Base-by-base conservation (phyloP, 257 asterid genomes). In the Forsythia suspensa region DNA sequence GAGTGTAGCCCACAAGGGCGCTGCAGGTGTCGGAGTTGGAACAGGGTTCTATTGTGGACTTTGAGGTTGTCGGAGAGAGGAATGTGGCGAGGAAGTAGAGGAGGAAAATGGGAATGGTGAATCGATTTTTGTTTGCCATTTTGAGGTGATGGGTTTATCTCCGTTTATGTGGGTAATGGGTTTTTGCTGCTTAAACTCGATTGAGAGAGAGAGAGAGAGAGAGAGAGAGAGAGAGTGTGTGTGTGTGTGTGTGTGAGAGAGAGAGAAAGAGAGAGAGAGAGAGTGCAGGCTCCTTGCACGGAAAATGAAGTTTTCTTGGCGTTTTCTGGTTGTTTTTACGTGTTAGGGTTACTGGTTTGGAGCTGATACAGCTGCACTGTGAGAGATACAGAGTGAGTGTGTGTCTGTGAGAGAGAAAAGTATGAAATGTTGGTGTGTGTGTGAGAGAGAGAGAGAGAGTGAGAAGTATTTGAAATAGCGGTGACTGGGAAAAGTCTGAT, bases 41-140 rank as follows among this genome's bases (percentile, higher is more conserved):
- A 87, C 99, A 95, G 6, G 99, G 98, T 70, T 95, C 99, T 34
- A 95, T 95, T 39, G 99, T 95, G 24, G 98, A 93, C 76, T 95
- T 95, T 18, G 97, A 63, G 72, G 85, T 42, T 72, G 88, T 78
- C 76, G 71, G 90, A 71, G 86, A 77, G 76, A 80, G 51, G n/a
- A 66, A 84, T 79, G 87, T 82, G 73, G 55, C 37, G 70, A 87
- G 18, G 37, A 80, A 40, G 39, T 79, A 73, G 66, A 85, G 68
- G 76, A 83, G 42, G 42, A 78, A 21, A 72, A 69, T 21, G 5
- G 68, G 48, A 40, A 72, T 42, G 61, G 76, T 46, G 46, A 63
- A 21, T 29, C 40, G 40, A 79, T 29, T 63, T 21, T 11, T 63
- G 38, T 29, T 10, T 10, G 70, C 70, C 70, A 63, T 63, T 63